Percentiles rank a stretch among this genome's conserved stretches.
phyloP scores from a whole-genome alignment of 169 alveolate species.

The Plasmodium falciparum region DNA sequence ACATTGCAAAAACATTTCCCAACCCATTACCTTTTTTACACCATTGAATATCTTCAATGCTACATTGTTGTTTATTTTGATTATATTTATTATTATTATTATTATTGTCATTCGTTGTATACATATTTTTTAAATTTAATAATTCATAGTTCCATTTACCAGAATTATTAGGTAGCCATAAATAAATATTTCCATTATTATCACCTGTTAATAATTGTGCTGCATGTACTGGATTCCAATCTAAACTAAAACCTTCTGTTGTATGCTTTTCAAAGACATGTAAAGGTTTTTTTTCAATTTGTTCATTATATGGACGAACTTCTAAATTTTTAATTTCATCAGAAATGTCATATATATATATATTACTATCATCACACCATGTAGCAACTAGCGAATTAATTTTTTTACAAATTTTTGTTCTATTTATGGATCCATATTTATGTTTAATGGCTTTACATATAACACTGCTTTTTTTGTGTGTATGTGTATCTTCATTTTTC shows the following conservation, averaged over 20 bases:
- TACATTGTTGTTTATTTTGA: constrained; percentile 7
- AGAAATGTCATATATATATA: constrained; percentile 43
- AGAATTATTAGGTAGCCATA: constrained; percentile 79
- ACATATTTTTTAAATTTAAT: neutral
- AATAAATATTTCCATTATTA: constrained; percentile 79
- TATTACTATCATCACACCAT: constrained; percentile 74
- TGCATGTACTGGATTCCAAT: constrained; percentile 81
- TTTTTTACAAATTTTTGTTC: constrained; percentile 35
- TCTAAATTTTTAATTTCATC: constrained; percentile 43
- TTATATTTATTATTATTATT: neutral
- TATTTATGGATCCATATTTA: constrained; percentile 47
- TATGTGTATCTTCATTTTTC: neutral
- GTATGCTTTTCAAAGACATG: constrained; percentile 73
- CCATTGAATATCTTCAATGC: constrained; percentile 85
- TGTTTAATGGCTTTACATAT: constrained; percentile 57
- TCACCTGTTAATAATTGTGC: constrained; percentile 85
- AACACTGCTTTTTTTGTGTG: neutral
- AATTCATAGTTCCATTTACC: constrained; percentile 46
- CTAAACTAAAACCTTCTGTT: constrained; percentile 86
- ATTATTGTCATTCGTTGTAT: too few species aligned
- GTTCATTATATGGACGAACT: constrained; percentile 27
- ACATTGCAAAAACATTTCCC: constrained; percentile 78
- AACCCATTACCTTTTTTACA: constrained; percentile 72
- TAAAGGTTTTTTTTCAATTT: constrained; percentile 19
- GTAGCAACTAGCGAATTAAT: constrained; percentile 56